Conservation (phyloP, 805 yeast genomes). For the Candida fluviatilis region DNA sequence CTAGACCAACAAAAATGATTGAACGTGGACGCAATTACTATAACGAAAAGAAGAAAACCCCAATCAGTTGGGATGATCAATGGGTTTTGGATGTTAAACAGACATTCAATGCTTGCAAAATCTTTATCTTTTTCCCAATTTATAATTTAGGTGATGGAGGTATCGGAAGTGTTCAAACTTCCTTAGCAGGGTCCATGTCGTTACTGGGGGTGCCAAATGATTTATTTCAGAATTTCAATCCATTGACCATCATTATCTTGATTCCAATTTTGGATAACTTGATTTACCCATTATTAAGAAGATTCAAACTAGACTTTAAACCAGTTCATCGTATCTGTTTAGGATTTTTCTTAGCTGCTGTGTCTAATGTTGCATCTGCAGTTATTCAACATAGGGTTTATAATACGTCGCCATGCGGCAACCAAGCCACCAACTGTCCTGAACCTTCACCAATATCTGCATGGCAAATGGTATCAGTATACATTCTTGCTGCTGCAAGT, state of each 20-base stretch:
- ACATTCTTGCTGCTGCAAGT: conserved; percentile 45
- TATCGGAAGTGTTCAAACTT: conserved; percentile 44
- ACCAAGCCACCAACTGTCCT: conserved; percentile 37
- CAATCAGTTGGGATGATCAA: conserved; percentile 40
- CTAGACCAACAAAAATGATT: conserved; percentile 42
- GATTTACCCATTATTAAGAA: conserved; percentile 47
- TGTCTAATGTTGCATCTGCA: conserved; percentile 48
- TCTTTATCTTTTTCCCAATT: conserved; percentile 40
- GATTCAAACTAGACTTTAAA: conserved; percentile 34
- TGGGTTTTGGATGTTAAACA: conserved; percentile 44
- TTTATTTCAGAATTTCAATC: conserved; percentile 51
- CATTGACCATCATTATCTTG: conserved; percentile 48
- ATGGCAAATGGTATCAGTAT: conserved; percentile 23
- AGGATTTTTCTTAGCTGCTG: conserved; percentile 46
- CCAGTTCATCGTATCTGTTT: conserved; percentile 43
- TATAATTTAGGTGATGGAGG: conserved; percentile 44
- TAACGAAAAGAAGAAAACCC: conserved; percentile 27
- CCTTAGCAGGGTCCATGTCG: conserved; percentile 53
- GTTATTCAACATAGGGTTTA: conserved; percentile 47
- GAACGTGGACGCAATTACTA: conserved; percentile 38
- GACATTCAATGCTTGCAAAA: conserved; percentile 42
- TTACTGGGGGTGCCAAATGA: conserved; percentile 54
- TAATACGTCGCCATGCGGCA: conserved; percentile 49
- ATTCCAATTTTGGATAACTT: conserved; percentile 47
- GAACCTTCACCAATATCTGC: conserved; percentile 26